Conservation (phyloP, 176 grass and related monocot species). For the bread wheat (Triticum aestivum) region IWGSC_CS_RefSeq_v2.1 NC_057810.1:235054459-235054958, state of each 20-base stretch:
- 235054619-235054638: background rate
- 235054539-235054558: background rate
- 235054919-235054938: slow-evolving; percentile 63
- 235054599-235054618: background rate
- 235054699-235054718: slow-evolving; percentile 83
- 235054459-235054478: no score
- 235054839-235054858: slow-evolving; percentile 51
- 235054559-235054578: background rate
- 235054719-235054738: slow-evolving; percentile 94
- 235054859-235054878: slow-evolving; percentile 37
- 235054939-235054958: slow-evolving; percentile 72
- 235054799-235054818: slow-evolving; percentile 83
- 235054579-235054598: background rate
- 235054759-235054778: slow-evolving; percentile 72
- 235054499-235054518: no score
- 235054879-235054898: slow-evolving; percentile 68
- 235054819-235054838: slow-evolving; percentile 65
- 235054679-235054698: background rate
- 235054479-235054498: no score
- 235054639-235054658: background rate
- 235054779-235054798: slow-evolving; percentile 80
- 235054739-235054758: slow-evolving; percentile 83
- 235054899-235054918: slow-evolving; percentile 54
- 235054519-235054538: no score
- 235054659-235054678: background rate